A percentile compares a stretch with the other conserved stretches of the same genome.
phyloP scores from a whole-genome alignment of 495 filamentous ascomycete genomes.

The Xylaria cubensis region DNA sequence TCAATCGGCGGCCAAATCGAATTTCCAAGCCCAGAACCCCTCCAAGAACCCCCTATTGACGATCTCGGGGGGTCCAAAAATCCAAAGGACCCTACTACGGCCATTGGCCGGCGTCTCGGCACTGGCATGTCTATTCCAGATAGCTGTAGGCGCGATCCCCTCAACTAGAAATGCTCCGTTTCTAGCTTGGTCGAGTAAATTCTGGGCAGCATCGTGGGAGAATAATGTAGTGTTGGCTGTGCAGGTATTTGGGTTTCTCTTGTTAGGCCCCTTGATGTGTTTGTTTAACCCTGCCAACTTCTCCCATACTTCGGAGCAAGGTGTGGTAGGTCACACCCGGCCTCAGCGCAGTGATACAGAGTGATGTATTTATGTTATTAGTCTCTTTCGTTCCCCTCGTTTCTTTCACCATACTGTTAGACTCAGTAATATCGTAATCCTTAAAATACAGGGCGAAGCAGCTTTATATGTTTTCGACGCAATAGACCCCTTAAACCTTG shows the following conservation, averaged over 20 bases:
- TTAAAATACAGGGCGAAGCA: no score
- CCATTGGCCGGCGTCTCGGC: not conserved
- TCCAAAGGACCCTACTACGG: conserved; percentile 12
- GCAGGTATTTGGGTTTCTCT: not conserved
- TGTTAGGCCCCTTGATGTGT: not conserved
- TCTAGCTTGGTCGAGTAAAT: not conserved
- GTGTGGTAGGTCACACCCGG: not conserved
- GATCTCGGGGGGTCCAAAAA: not conserved
- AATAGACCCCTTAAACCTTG: not conserved
- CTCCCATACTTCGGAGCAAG: not conserved
- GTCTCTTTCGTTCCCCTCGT: no score
- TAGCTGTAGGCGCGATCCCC: not conserved
- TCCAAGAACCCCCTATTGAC: not conserved
- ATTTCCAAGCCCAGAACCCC: not conserved
- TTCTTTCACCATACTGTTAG: not conserved
- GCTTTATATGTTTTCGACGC: not conserved
- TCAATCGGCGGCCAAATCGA: not conserved
- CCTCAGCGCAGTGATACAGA: not conserved
- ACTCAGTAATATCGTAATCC: not conserved
- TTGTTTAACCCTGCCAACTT: not conserved
- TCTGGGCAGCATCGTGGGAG: not conserved
- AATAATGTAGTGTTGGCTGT: not conserved
- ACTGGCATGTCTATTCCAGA: not conserved
- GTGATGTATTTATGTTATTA: not conserved
- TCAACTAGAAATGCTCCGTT: not conserved